phyloP scores from a whole-genome alignment of 345 rosid species.

The Gossypium bickii region DNA sequence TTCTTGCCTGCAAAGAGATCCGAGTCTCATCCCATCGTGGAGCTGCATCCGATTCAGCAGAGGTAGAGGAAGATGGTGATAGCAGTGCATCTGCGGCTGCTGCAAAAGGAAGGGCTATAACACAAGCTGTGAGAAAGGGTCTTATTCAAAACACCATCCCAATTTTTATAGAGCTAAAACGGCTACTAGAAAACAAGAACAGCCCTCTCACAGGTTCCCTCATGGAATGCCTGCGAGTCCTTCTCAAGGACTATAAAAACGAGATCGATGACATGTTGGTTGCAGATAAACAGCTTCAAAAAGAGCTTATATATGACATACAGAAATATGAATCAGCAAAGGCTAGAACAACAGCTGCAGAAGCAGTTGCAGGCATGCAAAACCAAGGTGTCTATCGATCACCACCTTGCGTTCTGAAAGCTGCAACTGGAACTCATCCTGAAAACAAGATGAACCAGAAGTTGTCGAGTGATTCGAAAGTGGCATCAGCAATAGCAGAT shows the following conservation, averaged over 20 bases:
- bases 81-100: constrained; percentile 42
- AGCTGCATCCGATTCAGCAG: constrained; percentile 49
- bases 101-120: constrained; percentile 79
- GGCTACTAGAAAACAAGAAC: constrained; percentile 83
- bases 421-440: constrained; percentile 7
- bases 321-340: constrained; percentile 71
- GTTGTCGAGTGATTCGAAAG: constrained; percentile 31
- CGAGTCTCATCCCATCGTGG: constrained; percentile 55
- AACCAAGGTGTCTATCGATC: constrained; percentile 28
- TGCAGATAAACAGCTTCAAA: constrained; percentile 93
- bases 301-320: constrained; percentile 90
- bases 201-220: constrained; percentile 87
- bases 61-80: constrained; percentile 51
- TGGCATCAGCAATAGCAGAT: constrained; percentile 63
- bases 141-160: constrained; percentile 93
- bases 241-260: constrained; percentile 88
- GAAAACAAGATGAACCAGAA: constrained; percentile 16
- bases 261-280: constrained; percentile 89
- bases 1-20: constrained; percentile 87
- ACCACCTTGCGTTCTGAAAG: constrained; percentile 23
- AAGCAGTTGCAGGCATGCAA: constrained; percentile 38
- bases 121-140: constrained; percentile 82
- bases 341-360: constrained; percentile 55
- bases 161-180: constrained; percentile 87
- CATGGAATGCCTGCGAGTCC: constrained; percentile 83